phyloP scores from a whole-genome alignment of 164 flowering plant genomes.

The Aristolochia contorta region DNA sequence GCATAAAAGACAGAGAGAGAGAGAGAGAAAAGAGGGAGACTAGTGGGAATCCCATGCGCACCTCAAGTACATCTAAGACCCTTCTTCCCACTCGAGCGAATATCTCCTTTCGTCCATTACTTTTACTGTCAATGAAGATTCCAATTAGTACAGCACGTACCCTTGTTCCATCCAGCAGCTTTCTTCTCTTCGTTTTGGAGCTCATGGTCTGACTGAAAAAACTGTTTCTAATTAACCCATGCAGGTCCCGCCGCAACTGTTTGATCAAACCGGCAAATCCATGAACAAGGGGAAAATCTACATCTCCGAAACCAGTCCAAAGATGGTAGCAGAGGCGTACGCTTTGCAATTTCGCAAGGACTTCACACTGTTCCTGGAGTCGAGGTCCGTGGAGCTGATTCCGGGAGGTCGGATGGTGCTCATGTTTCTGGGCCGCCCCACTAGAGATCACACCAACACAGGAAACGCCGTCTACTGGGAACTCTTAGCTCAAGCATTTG shows the following conservation, averaged over 20 bases:
- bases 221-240: neutral
- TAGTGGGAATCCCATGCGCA: too few species aligned
- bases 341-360: conserved; percentile 49
- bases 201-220: neutral
- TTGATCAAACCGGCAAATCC: conserved; percentile 37
- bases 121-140: too few species aligned
- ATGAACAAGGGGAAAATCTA: conserved; percentile 60
- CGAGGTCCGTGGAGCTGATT: conserved; percentile 51
- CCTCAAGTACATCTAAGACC: too few species aligned
- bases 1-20: too few species aligned
- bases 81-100: too few species aligned
- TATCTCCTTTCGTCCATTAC: too few species aligned
- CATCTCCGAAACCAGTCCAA: conserved; percentile 52
- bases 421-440: conserved; percentile 47
- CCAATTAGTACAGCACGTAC: too few species aligned
- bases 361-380: conserved; percentile 45
- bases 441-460: conserved; percentile 38
- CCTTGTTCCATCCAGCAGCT: neutral
- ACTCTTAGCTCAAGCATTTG: conserved; percentile 41
- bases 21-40: too few species aligned
- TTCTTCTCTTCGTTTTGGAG: conserved; percentile 1
- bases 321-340: conserved; percentile 41
- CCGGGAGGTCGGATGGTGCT: conserved; percentile 66
- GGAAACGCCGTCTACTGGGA: conserved; percentile 66
- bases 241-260: conserved; percentile 61